Evolutionary conservation across 1,284 basidiomycete genomes (phyloP).

Genomic region (Rhizoctonia solani): DNA sequence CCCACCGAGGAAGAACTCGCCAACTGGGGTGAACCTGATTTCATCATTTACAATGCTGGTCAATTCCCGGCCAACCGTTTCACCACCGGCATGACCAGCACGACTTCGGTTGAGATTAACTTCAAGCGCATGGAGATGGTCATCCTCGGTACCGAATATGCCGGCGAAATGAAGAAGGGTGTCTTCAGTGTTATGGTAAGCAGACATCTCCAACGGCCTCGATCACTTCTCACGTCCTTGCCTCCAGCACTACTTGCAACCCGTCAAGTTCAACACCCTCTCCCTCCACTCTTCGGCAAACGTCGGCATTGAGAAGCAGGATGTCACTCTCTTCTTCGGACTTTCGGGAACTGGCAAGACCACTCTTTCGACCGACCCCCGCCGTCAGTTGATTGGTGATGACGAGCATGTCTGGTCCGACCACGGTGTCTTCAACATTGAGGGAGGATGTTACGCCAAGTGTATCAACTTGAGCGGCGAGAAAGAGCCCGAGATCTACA

Average conservation of each 20-base stretch:
- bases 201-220: conserved; percentile 12
- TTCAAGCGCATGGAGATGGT: conserved; percentile 99
- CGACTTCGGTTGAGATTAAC: conserved; percentile 99
- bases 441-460: conserved; percentile 99
- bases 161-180: conserved; percentile 99
- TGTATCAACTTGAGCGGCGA: conserved; percentile 94
- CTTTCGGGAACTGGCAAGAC: conserved; percentile 99
- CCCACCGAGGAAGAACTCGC: conserved; percentile 94
- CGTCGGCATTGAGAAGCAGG: conserved; percentile 85
- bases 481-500: conserved; percentile 97
- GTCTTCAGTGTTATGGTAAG: conserved; percentile 97
- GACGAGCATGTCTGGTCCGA: conserved; percentile 99
- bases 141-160: conserved; percentile 99
- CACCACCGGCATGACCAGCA: conserved; percentile 99
- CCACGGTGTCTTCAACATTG: conserved; percentile 99
- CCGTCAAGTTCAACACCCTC: conserved; percentile 97
- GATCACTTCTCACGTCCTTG: conserved; percentile 4
- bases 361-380: conserved; percentile 91
- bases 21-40: conserved; percentile 97
- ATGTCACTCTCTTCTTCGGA: conserved; percentile 99
- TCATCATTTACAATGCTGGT: conserved; percentile 99
- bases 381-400: conserved; percentile 90
- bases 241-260: conserved; percentile 94
- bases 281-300: conserved; percentile 99
- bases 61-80: conserved; percentile 99